Evolutionary conservation across 116 monocot species (phyloP), one percentile per base, ranked within the genome.

Genomic region (Iris pallida): DNA sequence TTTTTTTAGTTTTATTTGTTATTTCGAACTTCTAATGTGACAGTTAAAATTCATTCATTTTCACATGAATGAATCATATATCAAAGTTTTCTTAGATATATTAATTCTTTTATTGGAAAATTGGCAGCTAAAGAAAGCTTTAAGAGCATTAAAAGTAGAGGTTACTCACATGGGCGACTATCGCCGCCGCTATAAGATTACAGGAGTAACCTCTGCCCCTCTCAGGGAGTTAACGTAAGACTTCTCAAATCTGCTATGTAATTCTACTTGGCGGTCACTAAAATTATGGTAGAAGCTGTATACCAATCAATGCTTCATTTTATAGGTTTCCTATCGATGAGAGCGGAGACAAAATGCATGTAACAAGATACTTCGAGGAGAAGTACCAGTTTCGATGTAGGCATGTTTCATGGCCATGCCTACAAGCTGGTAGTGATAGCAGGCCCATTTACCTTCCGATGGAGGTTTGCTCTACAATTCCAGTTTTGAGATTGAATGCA

Each of bases 61-160:
- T 48, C 47, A 48, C 47, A 6, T 48, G 9, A 48, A 48, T 5
- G 5, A 6, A 6, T 48, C 7, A 48, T 48, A 6, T 48, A 9
- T 48, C 7, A 48, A 48, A 48, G 47, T 9, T 61, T 14, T 61
- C 12, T 61, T 42, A 42, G n/a, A 4, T 58, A 4, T 1, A 43
- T 43, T 14, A 42, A 42, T 44, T n/a, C n/a, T n/a, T n/a, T n/a
- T 61, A 14, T 43, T 8, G 13, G 5, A 13, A 20, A 8, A 59
- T 57, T 56, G 4, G 18, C 62, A 95, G 95, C 12, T 91, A 8
- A 88, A 77, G 72, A 91, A 75, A 62, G 89, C 65, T 1, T 70
- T 95, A 0, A 82, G 67, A 70, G 91, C 89, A 2, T 14, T 95
- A 4, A 63, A 63, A 6, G 84, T 95, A 45, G 71, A 72, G 13